phyloP scores from a whole-genome alignment of 441 rosid species.

The Jatropha multifida region DNA sequence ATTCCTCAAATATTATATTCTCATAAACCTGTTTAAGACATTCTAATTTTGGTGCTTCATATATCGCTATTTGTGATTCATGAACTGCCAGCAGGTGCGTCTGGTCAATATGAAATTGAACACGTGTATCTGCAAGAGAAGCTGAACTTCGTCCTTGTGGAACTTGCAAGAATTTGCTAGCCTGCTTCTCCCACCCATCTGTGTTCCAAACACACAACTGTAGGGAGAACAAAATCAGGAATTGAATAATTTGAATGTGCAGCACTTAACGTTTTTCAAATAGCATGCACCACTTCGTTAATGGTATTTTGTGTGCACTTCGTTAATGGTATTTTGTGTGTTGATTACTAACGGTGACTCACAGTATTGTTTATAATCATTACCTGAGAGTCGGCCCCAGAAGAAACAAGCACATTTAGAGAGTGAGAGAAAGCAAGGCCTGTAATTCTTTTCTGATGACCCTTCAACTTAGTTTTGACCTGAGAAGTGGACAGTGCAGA shows the following conservation, averaged over 20 bases:
- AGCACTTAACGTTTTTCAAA: neutral
- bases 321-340: too few relatives aligned
- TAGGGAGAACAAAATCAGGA: constrained; percentile 6
- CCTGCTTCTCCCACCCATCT: constrained; percentile 94
- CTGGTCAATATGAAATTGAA: constrained; percentile 75
- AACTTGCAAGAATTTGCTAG: constrained; percentile 59
- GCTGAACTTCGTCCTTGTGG: constrained; percentile 51
- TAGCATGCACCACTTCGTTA: too few relatives aligned
- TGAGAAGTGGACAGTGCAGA: constrained; percentile 23
- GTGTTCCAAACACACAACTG: constrained; percentile 82
- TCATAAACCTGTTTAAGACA: constrained; percentile 58
- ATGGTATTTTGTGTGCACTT: too few relatives aligned
- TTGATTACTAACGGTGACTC: neutral
- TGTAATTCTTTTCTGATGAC: constrained; percentile 79
- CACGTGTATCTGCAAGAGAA: constrained; percentile 66
- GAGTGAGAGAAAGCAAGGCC: constrained; percentile 77
- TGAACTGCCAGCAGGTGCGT: constrained; percentile 60
- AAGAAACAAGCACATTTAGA: constrained; percentile 65
- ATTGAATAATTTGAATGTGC: neutral
- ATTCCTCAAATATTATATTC: neutral
- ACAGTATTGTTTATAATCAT: constrained; percentile 20
- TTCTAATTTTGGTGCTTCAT: constrained; percentile 68
- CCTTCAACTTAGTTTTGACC: constrained; percentile 73
- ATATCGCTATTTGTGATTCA: constrained; percentile 76
- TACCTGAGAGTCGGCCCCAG: constrained; percentile 86